Evolutionary conservation across 257 asterid species (phyloP).

Genomic region (Nicotiana noctiflora): DNA sequence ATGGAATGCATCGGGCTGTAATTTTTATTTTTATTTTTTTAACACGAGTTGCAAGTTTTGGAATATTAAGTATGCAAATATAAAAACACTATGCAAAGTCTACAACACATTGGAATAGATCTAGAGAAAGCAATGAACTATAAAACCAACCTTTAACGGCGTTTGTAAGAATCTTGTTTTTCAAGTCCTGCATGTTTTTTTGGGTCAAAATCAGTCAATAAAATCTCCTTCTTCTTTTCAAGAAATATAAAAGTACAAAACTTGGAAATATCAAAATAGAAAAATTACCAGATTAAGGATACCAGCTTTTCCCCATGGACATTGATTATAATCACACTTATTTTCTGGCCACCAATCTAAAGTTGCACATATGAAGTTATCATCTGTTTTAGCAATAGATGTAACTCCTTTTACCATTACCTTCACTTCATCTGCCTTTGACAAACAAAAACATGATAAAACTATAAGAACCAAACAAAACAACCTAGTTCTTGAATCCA

Average conservation of each 20-base stretch:
- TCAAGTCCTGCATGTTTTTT: slow-evolving; percentile 43
- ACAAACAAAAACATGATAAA: slow-evolving; percentile 11
- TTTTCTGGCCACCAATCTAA: slow-evolving; percentile 80
- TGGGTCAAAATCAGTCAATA: background rate
- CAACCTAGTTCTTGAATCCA: background rate
- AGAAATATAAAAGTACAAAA: background rate
- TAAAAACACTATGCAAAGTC: no score
- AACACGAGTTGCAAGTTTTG: no score
- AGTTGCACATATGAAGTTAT: slow-evolving; percentile 66
- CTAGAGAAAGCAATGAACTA: background rate
- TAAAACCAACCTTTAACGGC: slow-evolving; percentile 53
- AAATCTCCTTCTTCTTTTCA: background rate
- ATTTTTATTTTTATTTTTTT: no score
- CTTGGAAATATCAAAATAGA: background rate
- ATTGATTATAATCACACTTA: slow-evolving; percentile 59
- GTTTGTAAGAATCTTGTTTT: slow-evolving; percentile 49
- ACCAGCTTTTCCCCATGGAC: slow-evolving; percentile 73
- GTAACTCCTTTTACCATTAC: slow-evolving; percentile 33
- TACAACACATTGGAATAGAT: no score
- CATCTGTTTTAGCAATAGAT: slow-evolving; percentile 55
- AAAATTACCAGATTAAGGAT: slow-evolving; percentile 44
- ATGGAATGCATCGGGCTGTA: no score
- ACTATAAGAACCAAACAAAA: slow-evolving; percentile 20
- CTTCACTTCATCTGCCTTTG: slow-evolving; percentile 37
- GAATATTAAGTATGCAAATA: no score